Conservation (phyloP, 140 eudicot species). For the Senecio squalidus region DNA sequence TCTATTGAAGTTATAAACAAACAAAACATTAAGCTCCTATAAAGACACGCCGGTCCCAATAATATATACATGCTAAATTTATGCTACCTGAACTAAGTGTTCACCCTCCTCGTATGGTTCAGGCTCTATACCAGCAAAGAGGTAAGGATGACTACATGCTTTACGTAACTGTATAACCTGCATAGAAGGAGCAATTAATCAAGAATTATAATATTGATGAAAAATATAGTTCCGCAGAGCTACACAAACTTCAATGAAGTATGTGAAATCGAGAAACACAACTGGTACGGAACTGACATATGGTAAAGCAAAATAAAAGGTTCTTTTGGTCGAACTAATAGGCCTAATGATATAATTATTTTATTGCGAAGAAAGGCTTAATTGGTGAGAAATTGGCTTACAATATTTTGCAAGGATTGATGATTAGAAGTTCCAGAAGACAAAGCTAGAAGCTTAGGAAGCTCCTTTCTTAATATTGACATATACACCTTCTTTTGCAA, state of each 20-base stretch:
- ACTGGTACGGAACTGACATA: neutral
- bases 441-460: conserved; percentile 74
- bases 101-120: conserved; percentile 99
- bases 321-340: neutral
- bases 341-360: neutral
- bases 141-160: conserved; percentile 99
- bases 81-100: conserved; percentile 86
- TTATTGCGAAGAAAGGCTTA: conserved; percentile 1
- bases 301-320: neutral
- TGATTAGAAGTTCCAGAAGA: conserved; percentile 72
- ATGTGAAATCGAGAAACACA: conserved; percentile 1
- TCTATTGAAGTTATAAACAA: no score
- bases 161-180: conserved; percentile 95
- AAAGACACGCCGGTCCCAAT: no score
- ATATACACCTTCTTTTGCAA: conserved; percentile 84
- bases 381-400: conserved; percentile 32
- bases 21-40: no score
- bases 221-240: neutral
- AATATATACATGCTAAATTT: neutral
- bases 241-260: neutral
- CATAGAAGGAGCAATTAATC: conserved; percentile 8
- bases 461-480: conserved; percentile 88
- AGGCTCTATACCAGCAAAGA: conserved; percentile 96
- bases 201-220: neutral
- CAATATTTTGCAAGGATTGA: conserved; percentile 83